Base-by-base conservation (phyloP, 768 basidiomycete genomes). In the Termitomyces sp. region DNA sequence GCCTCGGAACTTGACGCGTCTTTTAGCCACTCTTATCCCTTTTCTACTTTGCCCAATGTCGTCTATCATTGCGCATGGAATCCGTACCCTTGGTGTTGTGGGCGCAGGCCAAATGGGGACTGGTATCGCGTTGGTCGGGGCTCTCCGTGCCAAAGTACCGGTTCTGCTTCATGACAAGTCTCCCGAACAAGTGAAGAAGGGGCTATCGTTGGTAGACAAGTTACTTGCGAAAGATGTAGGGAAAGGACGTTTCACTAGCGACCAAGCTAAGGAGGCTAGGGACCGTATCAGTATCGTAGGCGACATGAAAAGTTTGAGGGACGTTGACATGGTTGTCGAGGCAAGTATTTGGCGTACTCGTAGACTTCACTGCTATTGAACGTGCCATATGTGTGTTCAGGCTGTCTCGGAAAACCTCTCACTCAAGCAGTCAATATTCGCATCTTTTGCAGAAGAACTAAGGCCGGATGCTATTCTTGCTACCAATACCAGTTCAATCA, bases 401-500 rank as follows among this genome's bases (percentile, higher is more conserved):
- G 96, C 95, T 0, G 93, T 90, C 0, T 91, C 93, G 3, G 95
- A 98, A 71, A 83, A 85, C 41, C 74, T 95, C 21, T 67, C 80
- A 1, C 72, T 97, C 30, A 98, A 98, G 70, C 79, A 85, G 62
- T 71, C 76, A 5, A 84, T 98, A 59, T 97, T 98, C 70, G 69
- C 76, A 5, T 73, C 77, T 2, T 79, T 98, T 21, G 81, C 87
- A 16, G 79, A 79, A 47, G 81, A 87, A 64, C 69, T 94, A 49
- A 77, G 82, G 28, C 84, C 88, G 0, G 77, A 81, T 32, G 82
- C 91, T 8, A 94, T 98, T 49, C 77, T 98, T 21, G 95, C 94
- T 0, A 84, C 86, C 42, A 98, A 98, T 66, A 98, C 95, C 2
- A 94, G 92, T 55, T 93, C 91, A 10, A 98, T 98, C 60, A 92